Evolutionary conservation across 2,329 filamentous ascomycete species (phyloP).

Genomic region (Neopestalotiopsis sp.): DNA sequence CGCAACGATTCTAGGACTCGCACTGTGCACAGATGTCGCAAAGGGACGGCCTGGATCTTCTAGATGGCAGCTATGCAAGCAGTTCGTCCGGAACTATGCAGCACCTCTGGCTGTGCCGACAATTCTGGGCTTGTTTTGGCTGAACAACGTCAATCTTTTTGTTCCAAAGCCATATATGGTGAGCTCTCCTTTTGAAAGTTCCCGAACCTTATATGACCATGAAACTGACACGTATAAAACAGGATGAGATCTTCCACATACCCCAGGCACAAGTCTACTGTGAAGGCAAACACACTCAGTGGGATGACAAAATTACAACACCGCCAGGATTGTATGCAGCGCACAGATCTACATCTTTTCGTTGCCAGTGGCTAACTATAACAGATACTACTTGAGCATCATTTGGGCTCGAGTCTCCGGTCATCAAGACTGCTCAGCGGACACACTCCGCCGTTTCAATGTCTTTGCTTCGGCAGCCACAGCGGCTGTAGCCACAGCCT

Average conservation of each 20-base stretch:
- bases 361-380: neutral
- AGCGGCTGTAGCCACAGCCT: constrained; percentile 51
- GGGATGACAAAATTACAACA: constrained; percentile 98
- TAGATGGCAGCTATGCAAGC: neutral
- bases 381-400: constrained; percentile 46
- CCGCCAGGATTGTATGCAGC: constrained; percentile 78
- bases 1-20: neutral
- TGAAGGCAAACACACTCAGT: constrained; percentile 71
- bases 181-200: neutral
- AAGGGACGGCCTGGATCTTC: neutral
- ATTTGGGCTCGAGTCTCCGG: constrained; percentile 38
- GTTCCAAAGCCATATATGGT: constrained; percentile 63
- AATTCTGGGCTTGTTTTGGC: constrained; percentile 41
- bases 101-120: constrained; percentile 17
- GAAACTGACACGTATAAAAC: neutral
- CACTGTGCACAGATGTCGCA: constrained; percentile 10
- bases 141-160: constrained; percentile 40
- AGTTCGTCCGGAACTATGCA: neutral
- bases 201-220: neutral
- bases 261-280: constrained; percentile 92
- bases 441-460: constrained; percentile 55
- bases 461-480: constrained; percentile 47
- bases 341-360: constrained; percentile 16
- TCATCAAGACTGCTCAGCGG: constrained; percentile 41
- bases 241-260: constrained; percentile 90